Conservation (phyloP, 1,284 basidiomycete species). For the Coniophora puteana region DNA sequence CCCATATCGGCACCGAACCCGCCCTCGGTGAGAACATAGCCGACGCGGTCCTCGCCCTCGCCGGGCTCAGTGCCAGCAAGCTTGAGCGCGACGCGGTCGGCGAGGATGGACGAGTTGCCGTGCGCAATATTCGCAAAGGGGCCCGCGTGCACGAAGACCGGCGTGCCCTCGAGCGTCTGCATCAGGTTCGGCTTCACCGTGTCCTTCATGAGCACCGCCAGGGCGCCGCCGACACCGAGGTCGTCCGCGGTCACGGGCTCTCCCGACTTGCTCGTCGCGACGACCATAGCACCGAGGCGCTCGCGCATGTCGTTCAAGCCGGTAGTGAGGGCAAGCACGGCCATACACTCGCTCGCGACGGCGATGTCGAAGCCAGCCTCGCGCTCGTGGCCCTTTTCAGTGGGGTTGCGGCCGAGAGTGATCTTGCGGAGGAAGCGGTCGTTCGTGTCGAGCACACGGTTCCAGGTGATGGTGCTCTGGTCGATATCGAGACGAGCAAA, state of each 20-base stretch:
- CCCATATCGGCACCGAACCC: conserved; percentile 99
- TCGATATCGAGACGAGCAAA: conserved; percentile 96
- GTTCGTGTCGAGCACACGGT: conserved; percentile 95
- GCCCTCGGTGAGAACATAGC: conserved; percentile 97
- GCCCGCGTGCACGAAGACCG: conserved; percentile 98
- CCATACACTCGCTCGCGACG: conserved; percentile 98
- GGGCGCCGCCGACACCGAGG: conserved; percentile 92
- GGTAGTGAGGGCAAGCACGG: conserved; percentile 90
- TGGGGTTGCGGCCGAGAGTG: conserved; percentile 86
- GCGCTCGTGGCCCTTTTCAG: conserved; percentile 89
- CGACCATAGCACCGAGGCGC: conserved; percentile 91
- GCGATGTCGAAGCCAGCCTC: conserved; percentile 95
- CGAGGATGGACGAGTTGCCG: conserved; percentile 97
- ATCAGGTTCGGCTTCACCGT: conserved; percentile 99
- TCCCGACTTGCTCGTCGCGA: conserved; percentile 91
- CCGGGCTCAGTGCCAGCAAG: conserved; percentile 95
- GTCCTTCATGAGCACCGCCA: conserved; percentile 98
- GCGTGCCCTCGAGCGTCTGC: conserved; percentile 98
- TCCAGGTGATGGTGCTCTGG: conserved; percentile 93
- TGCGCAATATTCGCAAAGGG: conserved; percentile 99
- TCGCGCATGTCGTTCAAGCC: conserved; percentile 91
- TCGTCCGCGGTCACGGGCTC: conserved; percentile 96
- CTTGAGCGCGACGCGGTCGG: conserved; percentile 94
- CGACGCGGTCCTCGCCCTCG: conserved; percentile 76
- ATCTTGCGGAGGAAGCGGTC: conserved; percentile 96